Percentiles rank a stretch among this genome's conserved stretches.
Conservation (phyloP, 2,329 filamentous ascomycete species). For the Aspergillus intermedius region DNA sequence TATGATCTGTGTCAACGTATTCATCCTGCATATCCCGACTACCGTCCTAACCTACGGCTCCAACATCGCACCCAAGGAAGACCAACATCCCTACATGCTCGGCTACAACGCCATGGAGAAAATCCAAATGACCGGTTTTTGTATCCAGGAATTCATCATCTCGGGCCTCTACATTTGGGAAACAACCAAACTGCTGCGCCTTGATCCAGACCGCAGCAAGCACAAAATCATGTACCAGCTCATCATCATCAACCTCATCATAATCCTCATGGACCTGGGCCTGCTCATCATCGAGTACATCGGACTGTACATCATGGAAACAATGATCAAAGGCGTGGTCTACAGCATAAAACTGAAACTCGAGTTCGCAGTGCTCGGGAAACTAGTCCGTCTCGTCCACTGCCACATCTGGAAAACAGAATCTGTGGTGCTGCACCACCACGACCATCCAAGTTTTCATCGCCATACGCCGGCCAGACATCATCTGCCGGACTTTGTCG, state of each 20-base stretch:
- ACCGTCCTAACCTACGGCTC: slow-evolving; percentile 41
- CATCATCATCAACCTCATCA: slow-evolving; percentile 43
- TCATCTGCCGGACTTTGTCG: slow-evolving; percentile 40
- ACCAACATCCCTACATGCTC: slow-evolving; percentile 17
- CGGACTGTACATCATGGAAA: slow-evolving; percentile 42
- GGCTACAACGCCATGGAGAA: slow-evolving; percentile 47
- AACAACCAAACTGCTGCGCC: slow-evolving; percentile 45
- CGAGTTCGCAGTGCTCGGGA: slow-evolving; percentile 45
- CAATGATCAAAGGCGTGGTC: slow-evolving; percentile 41
- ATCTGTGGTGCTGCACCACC: slow-evolving; percentile 17
- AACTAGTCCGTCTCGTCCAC: slow-evolving; percentile 38
- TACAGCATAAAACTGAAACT: slow-evolving; percentile 47
- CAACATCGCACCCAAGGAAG: slow-evolving; percentile 23
- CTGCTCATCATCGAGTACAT: slow-evolving; percentile 40
- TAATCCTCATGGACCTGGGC: slow-evolving; percentile 42
- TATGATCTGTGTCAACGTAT: slow-evolving; percentile 43
- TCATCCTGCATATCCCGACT: slow-evolving; percentile 41
- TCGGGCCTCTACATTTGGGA: slow-evolving; percentile 50
- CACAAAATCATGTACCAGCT: slow-evolving; percentile 45
- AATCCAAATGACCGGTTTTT: slow-evolving; percentile 52
- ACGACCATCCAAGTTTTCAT: not conserved
- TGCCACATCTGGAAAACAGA: slow-evolving; percentile 34
- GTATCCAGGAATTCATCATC: slow-evolving; percentile 50
- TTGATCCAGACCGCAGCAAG: slow-evolving; percentile 38
- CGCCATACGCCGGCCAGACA: not conserved